Conservation (phyloP, 75 land plant species). For the Chamaecyparis obtusa region DNA sequence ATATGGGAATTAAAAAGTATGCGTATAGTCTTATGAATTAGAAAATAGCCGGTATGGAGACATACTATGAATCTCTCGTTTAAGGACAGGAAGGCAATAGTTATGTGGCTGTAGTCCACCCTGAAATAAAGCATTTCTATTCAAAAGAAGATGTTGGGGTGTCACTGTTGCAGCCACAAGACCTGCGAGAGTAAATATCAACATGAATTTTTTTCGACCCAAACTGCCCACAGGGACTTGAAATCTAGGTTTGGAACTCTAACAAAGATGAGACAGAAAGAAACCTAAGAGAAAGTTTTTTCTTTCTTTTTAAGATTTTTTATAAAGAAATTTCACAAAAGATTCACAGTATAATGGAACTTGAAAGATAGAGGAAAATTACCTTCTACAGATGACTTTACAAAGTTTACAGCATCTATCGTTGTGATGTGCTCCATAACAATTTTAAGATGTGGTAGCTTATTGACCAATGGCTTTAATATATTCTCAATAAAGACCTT, state of each 20-base stretch:
- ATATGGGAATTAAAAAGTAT: background rate
- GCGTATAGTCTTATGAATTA: background rate
- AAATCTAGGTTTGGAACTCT: background rate
- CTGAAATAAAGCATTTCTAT: slow-evolving; percentile 86
- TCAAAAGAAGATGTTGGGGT: slow-evolving; percentile 89
- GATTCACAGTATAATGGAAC: background rate
- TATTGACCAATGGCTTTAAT: slow-evolving; percentile 61
- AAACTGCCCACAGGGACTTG: background rate
- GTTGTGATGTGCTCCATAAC: slow-evolving; percentile 99
- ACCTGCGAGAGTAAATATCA: slow-evolving; percentile 31
- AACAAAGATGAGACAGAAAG: background rate
- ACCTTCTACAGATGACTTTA: slow-evolving; percentile 63
- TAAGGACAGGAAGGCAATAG: slow-evolving; percentile 92
- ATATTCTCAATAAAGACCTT: slow-evolving; percentile 78
- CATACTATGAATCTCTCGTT: slow-evolving; percentile 89
- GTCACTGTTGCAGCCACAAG: slow-evolving; percentile 91
- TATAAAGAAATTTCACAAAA: background rate
- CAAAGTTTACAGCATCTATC: slow-evolving; percentile 80
- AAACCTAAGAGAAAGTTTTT: background rate
- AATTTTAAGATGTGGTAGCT: slow-evolving; percentile 74
- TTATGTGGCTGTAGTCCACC: slow-evolving; percentile 95
- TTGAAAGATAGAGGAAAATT: background rate
- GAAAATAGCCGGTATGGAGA: background rate
- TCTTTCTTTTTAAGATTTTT: too few species aligned
- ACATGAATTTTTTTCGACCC: background rate